Base-by-base conservation (phyloP, 2,329 filamentous ascomycete species). In the Aspergillus jensenii region DNA sequence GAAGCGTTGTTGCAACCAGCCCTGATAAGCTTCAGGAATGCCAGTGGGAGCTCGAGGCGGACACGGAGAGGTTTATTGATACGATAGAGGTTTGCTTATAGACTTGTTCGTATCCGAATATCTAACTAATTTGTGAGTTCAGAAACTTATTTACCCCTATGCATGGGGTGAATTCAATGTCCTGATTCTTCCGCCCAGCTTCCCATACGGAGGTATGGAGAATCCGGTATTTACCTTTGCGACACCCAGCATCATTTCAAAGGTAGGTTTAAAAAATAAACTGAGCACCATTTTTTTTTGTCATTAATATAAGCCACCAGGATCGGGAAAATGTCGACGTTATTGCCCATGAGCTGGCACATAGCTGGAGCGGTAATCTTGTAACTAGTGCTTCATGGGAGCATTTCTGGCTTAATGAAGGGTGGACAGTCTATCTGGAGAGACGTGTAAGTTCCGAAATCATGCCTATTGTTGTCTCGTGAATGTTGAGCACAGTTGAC, bases 81-180 rank as follows among this genome's bases (percentile, higher is more conserved):
- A 87, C 90, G 15, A 91, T 93, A 1, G 93, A 97, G 77, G 72
- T 76, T 65, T 84, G 85, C 69, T 56, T 33, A 19, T 52, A 15
- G 37, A 5, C 12, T 11, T 39, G 33, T 40, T 3, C 11, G 21
- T 23, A 12, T 11, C 12, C 19, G 7, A n/a, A 23, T 31, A 21
- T 46, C 2, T 52, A 60, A 67, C 43, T 61, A 50, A 71, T 52
- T 9, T 15, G 19, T 3, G 27, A 31, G 33, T 19, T 14, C 55
- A 78, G 74, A 82, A 82, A 67, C 82, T 87, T 44, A 86, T 96
- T 47, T 96, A 91, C 66, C 90, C 91, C 0, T 98, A 99, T 74
- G 85, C 86, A 58, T 99, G 95, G 95, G 93, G 91, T 15, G 88
- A 93, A 65, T 98, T 98, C 81, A 98, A 98, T 65, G 90, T 96